Evolutionary conservation across 306 rosid genomes (phyloP), one percentile per base, ranked within the genome.

Genomic region (Abrus pulchellus): DNA sequence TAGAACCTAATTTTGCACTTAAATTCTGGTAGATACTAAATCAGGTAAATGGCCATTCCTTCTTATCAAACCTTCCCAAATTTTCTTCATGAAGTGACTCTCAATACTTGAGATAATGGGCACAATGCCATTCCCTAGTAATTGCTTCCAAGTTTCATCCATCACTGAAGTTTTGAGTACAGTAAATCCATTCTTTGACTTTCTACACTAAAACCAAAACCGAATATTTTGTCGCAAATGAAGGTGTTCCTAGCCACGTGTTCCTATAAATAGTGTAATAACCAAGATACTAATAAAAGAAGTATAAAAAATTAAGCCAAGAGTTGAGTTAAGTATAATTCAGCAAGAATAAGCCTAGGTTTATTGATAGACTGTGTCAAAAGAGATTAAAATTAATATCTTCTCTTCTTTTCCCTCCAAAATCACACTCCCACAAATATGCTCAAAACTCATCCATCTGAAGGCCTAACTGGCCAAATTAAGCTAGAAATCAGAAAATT

Each of bases 11-110:
- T 32, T 73, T 63, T 72, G 57, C 50, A 64, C 56, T 43, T 47
- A 11, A 6, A 72, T 11, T 56, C 45, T 67, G 6, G 54, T 65
- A 44, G 64, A 81, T 81, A 7, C 52, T 45, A 45, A 82, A 56
- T 82, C 77, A 66, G 81, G 76, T 81, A 75, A 75, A 59, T 57
- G 49, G 48, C 33, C 28, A 75, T 75, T 81, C 80, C 44, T 65
- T 66, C 81, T 75, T 48, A 67, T 75, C 72, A 75, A 13, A 12
- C 61, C 49, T 61, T 29, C 47, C 60, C 10, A 43, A 61, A n/a
- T 47, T 12, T 54, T 65, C 28, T 74, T 32, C 44, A 44, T 65
- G 45, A 10, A 67, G 40, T 27, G 47, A 56, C 64, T 12, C 68
- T 40, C 10, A 5, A 33, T 3, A 5, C 47, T 63, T 44, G 20